phyloP scores from a whole-genome alignment of 1,139 yeast species.

The Groenewaldozyma auringiensis region DNA sequence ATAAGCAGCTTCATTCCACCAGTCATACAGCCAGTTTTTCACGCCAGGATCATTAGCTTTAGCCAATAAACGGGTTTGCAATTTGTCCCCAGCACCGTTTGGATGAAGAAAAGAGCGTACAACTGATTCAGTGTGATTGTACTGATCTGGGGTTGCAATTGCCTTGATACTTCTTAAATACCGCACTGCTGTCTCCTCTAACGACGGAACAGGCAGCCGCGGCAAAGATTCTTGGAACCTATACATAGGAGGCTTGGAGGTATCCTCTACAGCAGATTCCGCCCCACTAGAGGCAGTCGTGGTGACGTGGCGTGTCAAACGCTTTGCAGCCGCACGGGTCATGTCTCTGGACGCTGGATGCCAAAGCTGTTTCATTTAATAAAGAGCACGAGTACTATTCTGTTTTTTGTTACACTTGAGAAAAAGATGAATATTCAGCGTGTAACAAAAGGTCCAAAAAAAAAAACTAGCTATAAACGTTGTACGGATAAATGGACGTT shows the following conservation, averaged over 20 bases:
- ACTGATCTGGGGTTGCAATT: conserved; percentile 49
- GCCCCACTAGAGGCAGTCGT: conserved; percentile 25
- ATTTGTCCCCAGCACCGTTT: conserved; percentile 56
- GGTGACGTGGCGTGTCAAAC: conserved; percentile 14
- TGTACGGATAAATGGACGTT: neutral
- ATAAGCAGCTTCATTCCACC: conserved; percentile 95
- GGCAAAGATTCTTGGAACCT: conserved; percentile 72
- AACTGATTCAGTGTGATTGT: conserved; percentile 46
- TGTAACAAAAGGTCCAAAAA: neutral
- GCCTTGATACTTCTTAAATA: conserved; percentile 74
- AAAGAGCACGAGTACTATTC: neutral
- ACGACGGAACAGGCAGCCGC: conserved; percentile 77
- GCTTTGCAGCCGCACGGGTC: conserved; percentile 5
- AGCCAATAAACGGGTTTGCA: conserved; percentile 58
- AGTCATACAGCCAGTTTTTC: conserved; percentile 85
- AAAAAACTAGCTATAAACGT: neutral
- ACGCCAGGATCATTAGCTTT: conserved; percentile 48
- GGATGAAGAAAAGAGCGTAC: conserved; percentile 59
- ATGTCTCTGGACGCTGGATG: neutral
- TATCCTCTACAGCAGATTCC: conserved; percentile 27
- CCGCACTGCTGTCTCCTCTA: conserved; percentile 60
- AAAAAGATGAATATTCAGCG: too few relatives aligned
- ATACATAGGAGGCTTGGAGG: conserved; percentile 59
- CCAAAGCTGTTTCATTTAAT: neutral
- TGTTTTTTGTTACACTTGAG: neutral